Evolutionary conservation across 805 yeast genomes (phyloP), one percentile per base, ranked within the genome.

Genomic region (Metschnikowia noctiluminum): DNA sequence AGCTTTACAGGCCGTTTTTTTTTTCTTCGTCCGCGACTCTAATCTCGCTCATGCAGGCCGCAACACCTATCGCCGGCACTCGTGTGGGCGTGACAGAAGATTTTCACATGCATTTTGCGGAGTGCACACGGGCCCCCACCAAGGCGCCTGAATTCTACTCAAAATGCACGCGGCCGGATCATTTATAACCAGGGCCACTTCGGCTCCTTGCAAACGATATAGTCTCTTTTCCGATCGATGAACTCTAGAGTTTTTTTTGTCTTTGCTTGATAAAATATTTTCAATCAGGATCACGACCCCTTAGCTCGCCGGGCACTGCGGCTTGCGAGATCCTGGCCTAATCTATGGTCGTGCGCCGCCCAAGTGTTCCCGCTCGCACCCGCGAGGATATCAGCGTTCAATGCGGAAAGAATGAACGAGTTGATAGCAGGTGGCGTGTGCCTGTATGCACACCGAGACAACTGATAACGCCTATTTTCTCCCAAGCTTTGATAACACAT

Each of bases 351-450:
- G 45, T 42, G 45, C 45, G 40, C 14, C 30, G 28, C 35, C 27
- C 28, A 15, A 31, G 7, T 15, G 32, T 30, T 3, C 12, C 21
- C 21, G 32, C 32, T 6, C 13, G 32, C 32, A 30, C 5, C 32
- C 13, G 32, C 32, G 12, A 13, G 45, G 45, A 42, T 12, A 35
- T 36, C 45, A 9, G 45, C 35, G 42, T 32, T 32, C 28, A 41
- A 39, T 39, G 27, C 27, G 39, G 48, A 39, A 45, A 32, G 27
- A 45, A 28, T 21, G 39, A 39, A 26, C 39, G 48, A 28, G 35
- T 16, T 12, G 8, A 11, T 16, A 35, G 12, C 13, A 12, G 13
- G 32, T 3, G 32, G 3, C 32, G 6, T 12, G 32, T 30, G 5
- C 6, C 12, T 30, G 32, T 30, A 30, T 30, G 32, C 32, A 30